These are phyloP conservation scores for Aspergillus haitiensis DNA, from an alignment of 495 filamentous ascomycete genomes.

Conservation along the genomic window DNA sequence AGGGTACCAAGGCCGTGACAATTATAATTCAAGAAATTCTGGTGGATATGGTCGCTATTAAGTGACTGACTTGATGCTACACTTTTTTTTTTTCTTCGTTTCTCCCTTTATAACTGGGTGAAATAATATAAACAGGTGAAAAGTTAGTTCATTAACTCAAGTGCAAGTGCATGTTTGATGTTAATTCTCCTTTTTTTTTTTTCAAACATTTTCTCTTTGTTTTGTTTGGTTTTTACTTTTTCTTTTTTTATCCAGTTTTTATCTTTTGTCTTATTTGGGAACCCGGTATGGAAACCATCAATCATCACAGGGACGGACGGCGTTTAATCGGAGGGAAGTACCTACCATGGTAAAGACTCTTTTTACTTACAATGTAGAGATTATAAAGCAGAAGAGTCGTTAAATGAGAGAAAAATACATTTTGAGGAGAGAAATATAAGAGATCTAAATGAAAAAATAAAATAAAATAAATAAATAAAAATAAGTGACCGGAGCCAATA, in stretches of 20 bases:
- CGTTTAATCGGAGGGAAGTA: conserved; percentile 11
- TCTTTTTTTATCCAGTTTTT: conserved; percentile 13
- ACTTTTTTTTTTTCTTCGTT: conserved; percentile 1
- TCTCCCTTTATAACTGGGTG: conserved; percentile 15
- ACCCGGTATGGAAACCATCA: background rate
- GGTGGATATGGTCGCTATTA: conserved; percentile 47
- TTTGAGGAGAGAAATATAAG: background rate
- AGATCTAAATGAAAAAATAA: background rate
- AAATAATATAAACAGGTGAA: conserved; percentile 6
- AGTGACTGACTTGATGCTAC: background rate
- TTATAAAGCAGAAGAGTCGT: conserved; percentile 1
- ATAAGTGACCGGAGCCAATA: conserved; percentile 18
- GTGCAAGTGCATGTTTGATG: conserved; percentile 1
- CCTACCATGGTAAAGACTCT: background rate
- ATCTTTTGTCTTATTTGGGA: conserved; percentile 9
- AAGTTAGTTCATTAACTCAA: background rate
- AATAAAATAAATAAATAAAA: background rate
- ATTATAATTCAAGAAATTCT: conserved; percentile 31
- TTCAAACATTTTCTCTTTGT: conserved; percentile 14
- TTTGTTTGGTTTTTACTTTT: conserved; percentile 1
- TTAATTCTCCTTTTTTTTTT: conserved; percentile 20
- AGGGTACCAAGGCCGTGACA: conserved; percentile 30
- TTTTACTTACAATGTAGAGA: conserved; percentile 8
- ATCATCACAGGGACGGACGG: background rate
- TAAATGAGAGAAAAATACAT: background rate